These are phyloP conservation scores for Yamadazyma sp. DNA, from an alignment of 1,139 yeast species.

Conservation along the genomic window DNA sequence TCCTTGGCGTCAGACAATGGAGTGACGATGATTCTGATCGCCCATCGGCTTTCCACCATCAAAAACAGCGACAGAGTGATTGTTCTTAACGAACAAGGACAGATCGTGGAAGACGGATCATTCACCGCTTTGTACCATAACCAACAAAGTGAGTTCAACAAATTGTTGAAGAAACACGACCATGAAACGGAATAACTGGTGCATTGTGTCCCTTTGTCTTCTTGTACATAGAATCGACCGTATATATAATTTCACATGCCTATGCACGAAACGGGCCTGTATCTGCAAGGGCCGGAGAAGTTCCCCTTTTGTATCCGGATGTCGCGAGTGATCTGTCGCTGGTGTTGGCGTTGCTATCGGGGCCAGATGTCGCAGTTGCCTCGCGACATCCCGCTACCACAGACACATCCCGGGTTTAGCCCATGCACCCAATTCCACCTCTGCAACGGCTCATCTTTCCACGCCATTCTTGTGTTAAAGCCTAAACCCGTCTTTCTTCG, in stretches of 20 bases:
- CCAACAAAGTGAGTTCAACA: slow-evolving; percentile 67
- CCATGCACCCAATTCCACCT: no score
- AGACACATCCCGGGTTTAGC: no score
- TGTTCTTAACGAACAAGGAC: slow-evolving; percentile 74
- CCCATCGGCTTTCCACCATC: slow-evolving; percentile 88
- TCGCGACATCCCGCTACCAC: no score
- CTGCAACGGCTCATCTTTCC: no score
- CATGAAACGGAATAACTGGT: neutral
- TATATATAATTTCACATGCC: neutral
- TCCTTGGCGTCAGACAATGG: slow-evolving; percentile 37
- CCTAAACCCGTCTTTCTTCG: no score
- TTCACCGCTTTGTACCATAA: slow-evolving; percentile 64
- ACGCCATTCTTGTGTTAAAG: no score
- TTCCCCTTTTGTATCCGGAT: neutral
- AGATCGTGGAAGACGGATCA: slow-evolving; percentile 82
- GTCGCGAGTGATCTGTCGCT: no score
- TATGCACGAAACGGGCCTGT: neutral
- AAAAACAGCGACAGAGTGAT: slow-evolving; percentile 79
- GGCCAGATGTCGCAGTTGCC: neutral
- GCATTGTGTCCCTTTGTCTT: no score
- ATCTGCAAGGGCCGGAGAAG: neutral
- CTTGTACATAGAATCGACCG: no score
- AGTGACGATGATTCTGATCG: slow-evolving; percentile 85
- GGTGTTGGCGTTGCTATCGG: no score
- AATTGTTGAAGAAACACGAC: slow-evolving; percentile 52